Conservation (phyloP, 306 rosid species). For the Quercus wislizeni region DNA sequence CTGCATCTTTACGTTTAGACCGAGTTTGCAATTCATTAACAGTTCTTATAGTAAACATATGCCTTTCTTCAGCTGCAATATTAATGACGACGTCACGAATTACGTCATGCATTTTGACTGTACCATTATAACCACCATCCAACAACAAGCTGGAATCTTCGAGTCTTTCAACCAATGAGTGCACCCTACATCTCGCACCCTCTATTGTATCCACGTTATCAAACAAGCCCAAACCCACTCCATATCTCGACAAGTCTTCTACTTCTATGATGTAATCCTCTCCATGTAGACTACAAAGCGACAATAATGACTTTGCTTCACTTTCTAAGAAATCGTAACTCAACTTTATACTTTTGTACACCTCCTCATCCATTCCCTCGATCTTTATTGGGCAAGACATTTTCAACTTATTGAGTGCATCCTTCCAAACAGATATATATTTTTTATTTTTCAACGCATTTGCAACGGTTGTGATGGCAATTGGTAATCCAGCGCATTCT, state of each 20-base stretch:
- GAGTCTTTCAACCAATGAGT: background rate
- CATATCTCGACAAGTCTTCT: background rate
- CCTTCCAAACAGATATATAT: no score
- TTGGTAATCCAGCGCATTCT: background rate
- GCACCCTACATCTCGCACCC: background rate
- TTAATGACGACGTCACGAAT: background rate
- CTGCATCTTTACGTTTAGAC: background rate
- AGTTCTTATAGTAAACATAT: background rate
- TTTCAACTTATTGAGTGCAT: background rate
- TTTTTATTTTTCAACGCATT: no score
- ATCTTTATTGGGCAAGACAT: background rate
- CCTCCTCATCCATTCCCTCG: rapidly evolving
- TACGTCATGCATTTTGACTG: background rate
- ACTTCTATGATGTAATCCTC: rapidly evolving
- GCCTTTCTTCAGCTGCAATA: background rate
- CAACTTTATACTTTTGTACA: background rate
- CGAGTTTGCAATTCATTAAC: no score
- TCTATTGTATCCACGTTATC: background rate
- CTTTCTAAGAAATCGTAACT: background rate
- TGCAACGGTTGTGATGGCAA: background rate
- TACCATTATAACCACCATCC: rapidly evolving
- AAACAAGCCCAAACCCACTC: background rate
- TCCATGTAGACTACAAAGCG: background rate
- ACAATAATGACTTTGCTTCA: background rate
- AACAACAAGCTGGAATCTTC: background rate